These are phyloP conservation scores for Quercus phellos DNA, from an alignment of 331 rosid genomes.

Conservation along the genomic window DNA sequence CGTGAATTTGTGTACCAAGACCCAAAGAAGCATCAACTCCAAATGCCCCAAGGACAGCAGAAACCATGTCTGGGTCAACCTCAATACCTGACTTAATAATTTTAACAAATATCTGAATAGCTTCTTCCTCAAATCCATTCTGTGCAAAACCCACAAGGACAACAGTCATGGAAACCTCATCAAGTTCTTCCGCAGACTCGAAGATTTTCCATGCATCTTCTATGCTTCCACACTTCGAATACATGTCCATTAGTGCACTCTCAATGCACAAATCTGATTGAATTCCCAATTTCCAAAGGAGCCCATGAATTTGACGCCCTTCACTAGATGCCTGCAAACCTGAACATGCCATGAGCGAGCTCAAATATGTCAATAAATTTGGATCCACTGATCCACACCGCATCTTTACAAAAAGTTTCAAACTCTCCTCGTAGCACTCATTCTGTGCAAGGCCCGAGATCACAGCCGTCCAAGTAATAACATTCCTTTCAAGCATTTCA, in stretches of 20 bases:
- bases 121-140: constrained; percentile 82
- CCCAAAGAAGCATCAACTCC: constrained; percentile 67
- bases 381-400: constrained; percentile 52
- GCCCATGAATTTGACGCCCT: constrained; percentile 72
- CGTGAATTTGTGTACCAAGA: constrained; percentile 69
- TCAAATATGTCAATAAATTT: constrained; percentile 74
- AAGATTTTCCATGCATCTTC: constrained; percentile 73
- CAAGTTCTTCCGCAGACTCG: constrained; percentile 66
- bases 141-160: constrained; percentile 84
- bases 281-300: constrained; percentile 69
- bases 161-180: constrained; percentile 77
- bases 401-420: constrained; percentile 53
- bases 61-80: constrained; percentile 65
- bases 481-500: constrained; percentile 78
- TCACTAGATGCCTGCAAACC: constrained; percentile 63
- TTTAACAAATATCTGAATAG: constrained; percentile 64
- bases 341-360: constrained; percentile 75
- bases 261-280: constrained; percentile 68
- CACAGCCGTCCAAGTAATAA: constrained; percentile 85
- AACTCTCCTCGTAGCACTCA: constrained; percentile 45
- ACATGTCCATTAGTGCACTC: constrained; percentile 92
- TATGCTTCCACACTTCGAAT: constrained; percentile 74
- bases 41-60: constrained; percentile 86
- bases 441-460: constrained; percentile 75
- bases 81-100: constrained; percentile 62